These are phyloP conservation scores for Microglena sp. DNA, from an alignment of 139 green algal species.

Conservation along the genomic window DNA sequence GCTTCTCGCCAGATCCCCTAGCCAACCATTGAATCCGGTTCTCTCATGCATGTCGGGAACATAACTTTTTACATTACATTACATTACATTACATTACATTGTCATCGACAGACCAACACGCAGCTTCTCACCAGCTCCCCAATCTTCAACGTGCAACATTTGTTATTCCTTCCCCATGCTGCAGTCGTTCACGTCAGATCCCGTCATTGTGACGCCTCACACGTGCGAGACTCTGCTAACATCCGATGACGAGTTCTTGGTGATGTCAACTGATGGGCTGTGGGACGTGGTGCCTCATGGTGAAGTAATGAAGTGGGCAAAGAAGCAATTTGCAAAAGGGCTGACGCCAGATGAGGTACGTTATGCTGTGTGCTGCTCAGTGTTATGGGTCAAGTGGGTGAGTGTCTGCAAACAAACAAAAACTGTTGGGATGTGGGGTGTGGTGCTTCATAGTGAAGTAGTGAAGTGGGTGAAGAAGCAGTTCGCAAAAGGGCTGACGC, in stretches of 20 bases:
- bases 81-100: too few relatives aligned
- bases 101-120: too few relatives aligned
- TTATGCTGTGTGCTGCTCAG: neutral
- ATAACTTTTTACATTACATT: too few relatives aligned
- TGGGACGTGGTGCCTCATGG: conserved; percentile 42
- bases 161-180: conserved; percentile 1
- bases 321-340: conserved; percentile 26
- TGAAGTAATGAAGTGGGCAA: conserved; percentile 33
- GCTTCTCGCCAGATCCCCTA: too few relatives aligned
- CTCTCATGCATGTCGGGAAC: too few relatives aligned
- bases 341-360: conserved; percentile 18
- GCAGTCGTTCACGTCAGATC: conserved; percentile 38
- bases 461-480: conserved; percentile 30
- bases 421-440: conserved; percentile 53
- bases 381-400: neutral
- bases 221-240: conserved; percentile 19
- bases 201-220: conserved; percentile 42
- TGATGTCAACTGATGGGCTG: conserved; percentile 49
- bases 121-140: too few relatives aligned
- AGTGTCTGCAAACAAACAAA: neutral
- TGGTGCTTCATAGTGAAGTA: conserved; percentile 29
- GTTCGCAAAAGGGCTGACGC: conserved; percentile 20
- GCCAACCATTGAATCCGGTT: too few relatives aligned
- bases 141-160: too few relatives aligned
- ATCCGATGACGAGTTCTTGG: conserved; percentile 46